These are phyloP conservation scores for Gigaspora rosea DNA, from an alignment of 192 early-diverging fungal genomes.

Conservation along the genomic window DNA sequence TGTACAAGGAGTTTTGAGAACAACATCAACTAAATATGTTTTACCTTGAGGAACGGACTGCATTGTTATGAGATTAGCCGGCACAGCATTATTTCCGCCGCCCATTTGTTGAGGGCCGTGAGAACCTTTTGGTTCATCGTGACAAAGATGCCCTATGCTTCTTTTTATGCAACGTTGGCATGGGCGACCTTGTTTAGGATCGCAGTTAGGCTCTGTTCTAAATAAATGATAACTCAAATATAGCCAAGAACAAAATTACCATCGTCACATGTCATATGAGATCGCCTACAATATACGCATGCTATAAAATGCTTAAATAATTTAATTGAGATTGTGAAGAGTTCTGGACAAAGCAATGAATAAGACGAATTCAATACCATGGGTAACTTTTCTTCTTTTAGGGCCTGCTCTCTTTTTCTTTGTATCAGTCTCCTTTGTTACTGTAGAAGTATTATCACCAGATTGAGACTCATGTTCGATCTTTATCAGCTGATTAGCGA, in stretches of 20 bases:
- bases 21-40: not conserved
- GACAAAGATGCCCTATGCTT: constrained; percentile 91
- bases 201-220: too few relatives aligned
- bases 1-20: not conserved
- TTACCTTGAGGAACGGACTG: not conserved
- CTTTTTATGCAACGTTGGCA: constrained; percentile 96
- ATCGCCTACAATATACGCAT: constrained; percentile 92
- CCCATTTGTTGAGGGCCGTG: constrained; percentile 24
- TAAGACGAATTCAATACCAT: constrained; percentile 46
- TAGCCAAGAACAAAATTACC: constrained; percentile 39
- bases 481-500: not conserved
- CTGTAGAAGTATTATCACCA: constrained; percentile 6
- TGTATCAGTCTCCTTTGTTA: constrained; percentile 42
- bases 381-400: constrained; percentile 64
- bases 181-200: constrained; percentile 63
- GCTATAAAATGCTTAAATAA: constrained; percentile 50
- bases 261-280: constrained; percentile 96
- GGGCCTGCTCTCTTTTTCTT: constrained; percentile 63
- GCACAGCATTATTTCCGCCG: not conserved
- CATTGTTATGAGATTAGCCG: constrained; percentile 17
- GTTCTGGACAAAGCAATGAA: not conserved
- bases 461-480: not conserved
- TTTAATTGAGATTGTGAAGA: not conserved
- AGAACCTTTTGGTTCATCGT: constrained; percentile 74
- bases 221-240: not conserved